Conservation (phyloP, 1,284 basidiomycete genomes). For the Moniliophthora roreri region DNA sequence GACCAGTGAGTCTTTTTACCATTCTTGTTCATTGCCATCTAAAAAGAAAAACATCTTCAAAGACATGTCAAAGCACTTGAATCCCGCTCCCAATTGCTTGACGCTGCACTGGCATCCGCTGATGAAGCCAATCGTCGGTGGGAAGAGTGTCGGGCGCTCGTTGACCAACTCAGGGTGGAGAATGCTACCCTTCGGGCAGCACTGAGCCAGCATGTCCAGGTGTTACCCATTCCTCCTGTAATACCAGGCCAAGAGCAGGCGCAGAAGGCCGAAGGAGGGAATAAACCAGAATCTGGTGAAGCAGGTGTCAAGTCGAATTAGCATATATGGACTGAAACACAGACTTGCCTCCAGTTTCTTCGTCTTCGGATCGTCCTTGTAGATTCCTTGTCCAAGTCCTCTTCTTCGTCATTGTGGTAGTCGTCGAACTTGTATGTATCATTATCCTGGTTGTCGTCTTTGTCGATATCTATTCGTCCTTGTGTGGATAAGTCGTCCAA, state of each 20-base stretch:
- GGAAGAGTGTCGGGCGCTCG: slow-evolving; percentile 81
- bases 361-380: neutral
- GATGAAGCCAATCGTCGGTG: slow-evolving; percentile 83
- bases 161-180: slow-evolving; percentile 79
- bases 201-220: slow-evolving; percentile 31
- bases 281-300: slow-evolving; percentile 3
- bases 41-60: no score
- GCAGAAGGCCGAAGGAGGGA: slow-evolving; percentile 10
- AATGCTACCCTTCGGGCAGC: slow-evolving; percentile 62
- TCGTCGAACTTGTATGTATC: neutral
- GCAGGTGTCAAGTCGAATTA: neutral
- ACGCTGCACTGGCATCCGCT: slow-evolving; percentile 77
- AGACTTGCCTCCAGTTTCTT: no score
- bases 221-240: neutral
- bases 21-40: slow-evolving; percentile 7
- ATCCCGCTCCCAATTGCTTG: slow-evolving; percentile 76
- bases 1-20: slow-evolving; percentile 69
- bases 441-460: neutral
- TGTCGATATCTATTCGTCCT: slow-evolving; percentile 15
- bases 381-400: neutral
- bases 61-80: slow-evolving; percentile 85
- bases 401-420: neutral
- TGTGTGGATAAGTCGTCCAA: neutral
- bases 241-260: slow-evolving; percentile 1
- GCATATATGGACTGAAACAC: no score